Conservation (phyloP, 2,329 filamentous ascomycete species). For the Tolypocladium guangdongense region DNA sequence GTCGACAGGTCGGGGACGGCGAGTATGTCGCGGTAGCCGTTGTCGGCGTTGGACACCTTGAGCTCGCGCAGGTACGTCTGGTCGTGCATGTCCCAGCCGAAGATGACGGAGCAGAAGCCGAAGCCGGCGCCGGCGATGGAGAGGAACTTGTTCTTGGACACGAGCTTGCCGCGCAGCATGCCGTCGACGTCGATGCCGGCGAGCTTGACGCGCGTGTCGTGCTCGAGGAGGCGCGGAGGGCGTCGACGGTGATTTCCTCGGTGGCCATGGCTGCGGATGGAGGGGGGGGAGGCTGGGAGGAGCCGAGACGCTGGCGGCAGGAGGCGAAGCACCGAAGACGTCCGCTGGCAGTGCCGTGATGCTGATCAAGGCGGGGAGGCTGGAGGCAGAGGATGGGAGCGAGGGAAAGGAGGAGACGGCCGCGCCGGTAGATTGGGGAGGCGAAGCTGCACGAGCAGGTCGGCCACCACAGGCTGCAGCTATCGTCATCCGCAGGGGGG, state of each 20-base stretch:
- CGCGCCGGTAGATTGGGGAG: neutral
- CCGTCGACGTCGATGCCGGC: constrained; percentile 83
- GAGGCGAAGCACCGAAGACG: neutral
- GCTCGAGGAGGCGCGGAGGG: constrained; percentile 54
- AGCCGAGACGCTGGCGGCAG: neutral
- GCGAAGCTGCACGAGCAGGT: neutral
- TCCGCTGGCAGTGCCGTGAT: neutral
- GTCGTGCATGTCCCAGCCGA: constrained; percentile 97
- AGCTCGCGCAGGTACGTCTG: constrained; percentile 79
- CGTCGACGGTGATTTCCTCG: constrained; percentile 43
- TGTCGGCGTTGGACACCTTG: constrained; percentile 78
- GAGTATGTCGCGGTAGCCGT: constrained; percentile 78
- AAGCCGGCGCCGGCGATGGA: constrained; percentile 73
- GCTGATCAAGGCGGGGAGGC: neutral
- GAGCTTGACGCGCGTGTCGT: constrained; percentile 75
- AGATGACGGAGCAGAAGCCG: constrained; percentile 89
- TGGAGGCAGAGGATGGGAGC: neutral
- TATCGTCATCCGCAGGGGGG: neutral
- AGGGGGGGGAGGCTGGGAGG: neutral
- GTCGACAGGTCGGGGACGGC: constrained; percentile 69
- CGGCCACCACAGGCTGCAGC: neutral
- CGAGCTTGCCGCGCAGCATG: constrained; percentile 76
- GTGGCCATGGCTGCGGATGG: neutral
- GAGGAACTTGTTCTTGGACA: constrained; percentile 88
- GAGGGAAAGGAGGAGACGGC: neutral